Conservation (phyloP, 208 protist species). For the Crithidia mellificae region DNA sequence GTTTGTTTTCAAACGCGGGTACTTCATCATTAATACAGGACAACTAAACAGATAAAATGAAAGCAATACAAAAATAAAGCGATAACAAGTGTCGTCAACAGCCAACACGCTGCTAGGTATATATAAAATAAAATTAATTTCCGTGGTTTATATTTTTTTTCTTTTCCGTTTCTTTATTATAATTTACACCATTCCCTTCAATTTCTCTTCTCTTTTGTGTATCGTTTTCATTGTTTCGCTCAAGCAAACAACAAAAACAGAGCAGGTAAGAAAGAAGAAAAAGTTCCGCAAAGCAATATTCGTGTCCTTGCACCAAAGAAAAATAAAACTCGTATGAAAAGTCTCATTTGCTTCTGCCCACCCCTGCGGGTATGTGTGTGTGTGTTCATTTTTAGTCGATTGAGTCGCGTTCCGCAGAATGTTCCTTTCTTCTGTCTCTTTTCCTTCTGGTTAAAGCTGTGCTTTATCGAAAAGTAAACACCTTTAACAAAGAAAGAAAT, state of each 20-base stretch:
- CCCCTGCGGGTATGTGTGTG: too few relatives aligned
- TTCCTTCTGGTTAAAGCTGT: too few relatives aligned
- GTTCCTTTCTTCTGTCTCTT: too few relatives aligned
- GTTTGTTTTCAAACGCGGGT: neutral
- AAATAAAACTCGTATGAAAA: neutral
- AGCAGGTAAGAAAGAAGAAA: neutral
- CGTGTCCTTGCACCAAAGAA: neutral
- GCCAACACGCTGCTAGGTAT: slow-evolving; percentile 1
- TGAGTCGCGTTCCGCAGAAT: too few relatives aligned
- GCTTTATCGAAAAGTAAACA: too few relatives aligned
- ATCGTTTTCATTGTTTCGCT: neutral
- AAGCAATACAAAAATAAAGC: slow-evolving; percentile 19
- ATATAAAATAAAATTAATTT: neutral
- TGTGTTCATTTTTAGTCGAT: too few relatives aligned
- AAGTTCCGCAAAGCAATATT: neutral
- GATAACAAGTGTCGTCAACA: slow-evolving; percentile 6
- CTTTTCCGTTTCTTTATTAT: neutral
- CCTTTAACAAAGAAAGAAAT: neutral
- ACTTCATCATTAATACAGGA: slow-evolving; percentile 5
- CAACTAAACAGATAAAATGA: slow-evolving; percentile 20
- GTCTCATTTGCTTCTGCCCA: neutral
- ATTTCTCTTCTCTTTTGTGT: slow-evolving; percentile 5
- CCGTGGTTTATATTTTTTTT: too few relatives aligned
- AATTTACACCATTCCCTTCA: slow-evolving; percentile 1
- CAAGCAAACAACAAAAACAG: neutral